Evolutionary conservation across 2,329 filamentous ascomycete genomes (phyloP), one percentile per base, ranked within the genome.

Genomic region (Albophoma yamanashiensis): DNA sequence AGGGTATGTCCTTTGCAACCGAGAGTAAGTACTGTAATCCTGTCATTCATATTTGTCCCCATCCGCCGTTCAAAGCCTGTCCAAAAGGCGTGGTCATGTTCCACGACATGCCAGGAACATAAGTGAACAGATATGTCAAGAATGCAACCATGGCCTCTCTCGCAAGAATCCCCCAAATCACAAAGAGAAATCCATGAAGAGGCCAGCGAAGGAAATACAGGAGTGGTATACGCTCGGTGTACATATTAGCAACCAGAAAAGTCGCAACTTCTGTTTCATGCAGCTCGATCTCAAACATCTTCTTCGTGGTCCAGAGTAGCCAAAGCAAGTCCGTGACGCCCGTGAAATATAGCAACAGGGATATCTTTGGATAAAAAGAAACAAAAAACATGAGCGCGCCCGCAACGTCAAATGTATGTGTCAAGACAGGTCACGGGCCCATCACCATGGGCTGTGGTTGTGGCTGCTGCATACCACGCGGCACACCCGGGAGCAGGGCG

Each of bases 401-500:
- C 50, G 50, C 36, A 53, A 36, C 20, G 7, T 34, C 17, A 20
- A 36, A n/a, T 7, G 31, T 34, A 36, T 7, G 20, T 14, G 4
- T n/a, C n/a, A n/a, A n/a, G 31, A 20, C 20, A 14, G 1, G 3
- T 53, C 31, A 53, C 5, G 50, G 50, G 4, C 31, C 50, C 50
- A 53, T 53, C 50, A 53, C 5, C 50, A 36, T 36, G 27, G 50
- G 50, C 31, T 53, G 40, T 43, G 31, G 55, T 31, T 53, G 56
- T n/a, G 25, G n/a, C 38, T 22, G 43, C 27, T 3, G 56, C 14
- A 6, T 31, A 12, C 0, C 57, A 6, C 57, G 34, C 12, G 22
- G 50, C 20, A 22, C 57, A 6, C 55, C 58, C 12, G 60, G 60
- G 25, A 62, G 55, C 12, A 62, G 47, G 4, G 60, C 60, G 8